These are phyloP conservation scores for Boletus sp. DNA, from an alignment of 1,284 basidiomycete species.

Conservation along the genomic window DNA sequence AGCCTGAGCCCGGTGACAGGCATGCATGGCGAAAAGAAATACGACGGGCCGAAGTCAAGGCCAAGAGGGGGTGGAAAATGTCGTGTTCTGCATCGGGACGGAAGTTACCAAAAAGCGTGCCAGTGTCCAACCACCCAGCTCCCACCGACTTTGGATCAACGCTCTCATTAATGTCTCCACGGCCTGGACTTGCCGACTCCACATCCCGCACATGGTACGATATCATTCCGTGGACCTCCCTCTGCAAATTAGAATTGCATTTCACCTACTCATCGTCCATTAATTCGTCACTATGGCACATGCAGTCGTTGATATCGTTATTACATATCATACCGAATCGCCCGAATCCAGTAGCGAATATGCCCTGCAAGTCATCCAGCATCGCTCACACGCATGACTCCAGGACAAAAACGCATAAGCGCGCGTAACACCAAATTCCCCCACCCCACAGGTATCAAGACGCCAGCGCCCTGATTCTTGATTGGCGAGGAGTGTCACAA, in stretches of 20 bases:
- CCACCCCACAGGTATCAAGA: constrained; percentile 14
- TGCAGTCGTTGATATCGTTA: constrained; percentile 1
- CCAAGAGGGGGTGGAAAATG: neutral
- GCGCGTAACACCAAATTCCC: constrained; percentile 14
- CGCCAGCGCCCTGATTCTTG: constrained; percentile 22
- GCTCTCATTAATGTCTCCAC: neutral
- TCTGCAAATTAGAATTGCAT: neutral
- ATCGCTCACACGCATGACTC: constrained; percentile 4
- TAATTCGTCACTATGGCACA: constrained; percentile 3
- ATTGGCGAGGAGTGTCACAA: constrained; percentile 11
- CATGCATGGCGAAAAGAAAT: neutral
- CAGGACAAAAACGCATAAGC: constrained; percentile 12
- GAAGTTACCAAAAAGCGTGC: neutral
- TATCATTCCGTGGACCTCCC: too few species aligned
- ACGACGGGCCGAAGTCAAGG: neutral
- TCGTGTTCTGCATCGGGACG: constrained; percentile 1
- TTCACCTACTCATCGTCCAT: constrained; percentile 9
- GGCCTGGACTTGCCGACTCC: neutral
- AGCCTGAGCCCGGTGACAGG: too few species aligned
- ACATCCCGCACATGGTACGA: too few species aligned
- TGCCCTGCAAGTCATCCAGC: neutral
- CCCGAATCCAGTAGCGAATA: constrained; percentile 11
- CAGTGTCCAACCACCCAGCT: too few species aligned
- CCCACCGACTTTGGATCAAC: constrained; percentile 16
- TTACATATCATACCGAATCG: constrained; percentile 25